A percentile compares a stretch with the other conserved stretches of the same genome.
These are phyloP conservation scores for Fraxinus platypoda DNA, from an alignment of 305 asterid species.

Conservation along the genomic window DNA sequence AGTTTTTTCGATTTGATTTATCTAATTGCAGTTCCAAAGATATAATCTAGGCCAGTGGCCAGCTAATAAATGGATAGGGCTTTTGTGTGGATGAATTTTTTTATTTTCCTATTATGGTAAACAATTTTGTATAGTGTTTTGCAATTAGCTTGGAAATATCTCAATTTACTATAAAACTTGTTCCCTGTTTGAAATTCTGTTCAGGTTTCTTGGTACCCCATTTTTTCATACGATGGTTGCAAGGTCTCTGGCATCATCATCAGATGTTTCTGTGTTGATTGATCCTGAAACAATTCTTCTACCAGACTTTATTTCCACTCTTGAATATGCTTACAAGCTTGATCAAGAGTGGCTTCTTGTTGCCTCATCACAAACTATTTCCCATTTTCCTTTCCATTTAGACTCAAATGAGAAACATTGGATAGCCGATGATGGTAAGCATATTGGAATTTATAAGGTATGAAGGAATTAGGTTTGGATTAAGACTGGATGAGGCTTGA, in stretches of 20 bases:
- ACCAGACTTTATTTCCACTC: constrained; percentile 58
- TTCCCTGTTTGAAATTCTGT: constrained; percentile 4
- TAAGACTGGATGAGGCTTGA: constrained; percentile 11
- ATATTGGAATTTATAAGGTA: constrained; percentile 48
- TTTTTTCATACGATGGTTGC: constrained; percentile 95
- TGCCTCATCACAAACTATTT: constrained; percentile 47
- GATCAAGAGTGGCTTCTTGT: constrained; percentile 89
- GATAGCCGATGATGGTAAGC: constrained; percentile 50
- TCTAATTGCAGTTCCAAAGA: neutral
- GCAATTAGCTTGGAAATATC: neutral
- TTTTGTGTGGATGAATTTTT: neutral
- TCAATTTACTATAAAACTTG: constrained; percentile 7
- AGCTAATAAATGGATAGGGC: neutral
- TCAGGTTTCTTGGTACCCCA: constrained; percentile 77
- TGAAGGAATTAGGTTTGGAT: constrained; percentile 24
- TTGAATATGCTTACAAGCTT: constrained; percentile 67
- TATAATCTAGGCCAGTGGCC: neutral
- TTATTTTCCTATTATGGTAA: neutral
- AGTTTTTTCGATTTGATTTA: neutral
- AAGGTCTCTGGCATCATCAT: constrained; percentile 62
- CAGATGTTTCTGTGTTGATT: constrained; percentile 69
- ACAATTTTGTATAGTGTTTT: neutral
- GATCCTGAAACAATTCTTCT: constrained; percentile 78
- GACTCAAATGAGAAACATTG: constrained; percentile 54
- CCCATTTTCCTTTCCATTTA: constrained; percentile 56